Base-by-base conservation (phyloP, 352 stramenopile species). In the Globisporangium splendens region DNA sequence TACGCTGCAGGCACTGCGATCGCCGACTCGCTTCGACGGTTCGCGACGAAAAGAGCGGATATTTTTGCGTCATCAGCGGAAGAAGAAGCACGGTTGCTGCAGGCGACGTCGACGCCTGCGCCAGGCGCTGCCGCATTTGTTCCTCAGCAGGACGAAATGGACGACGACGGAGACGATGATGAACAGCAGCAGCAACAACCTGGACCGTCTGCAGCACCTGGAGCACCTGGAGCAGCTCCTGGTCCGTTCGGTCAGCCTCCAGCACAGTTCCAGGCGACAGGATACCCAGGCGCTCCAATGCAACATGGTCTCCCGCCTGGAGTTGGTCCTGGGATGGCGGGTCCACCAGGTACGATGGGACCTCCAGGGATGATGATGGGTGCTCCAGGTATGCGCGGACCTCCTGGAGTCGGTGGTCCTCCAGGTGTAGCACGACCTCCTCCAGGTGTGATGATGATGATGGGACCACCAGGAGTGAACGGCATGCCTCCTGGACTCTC, bases 1-100 rank as follows among this genome's bases (percentile, higher is more conserved):
- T 97, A 98, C 39, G 96, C 97, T 1, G 90, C 89, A 38, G 96
- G 96, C 3, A 84, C 94, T 12, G 93, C 95, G 20, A 99, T 99
- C 54, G 96, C 96, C 48, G 86, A 91, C 58, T 99, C 98, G 56
- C 81, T 99, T 13, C 83, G 83, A 53, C 66, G 89, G 22, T 98
- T 99, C 55, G 91, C 96, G 15, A 91, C 82, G 21, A 96, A 97
- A 48, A 75, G 91, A 35, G 87, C 89, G 14, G 96, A 98, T 61
- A 96, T 98, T 48, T 98, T 98, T 63, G 91, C 90, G 21, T 91
- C 78, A n/a, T 92, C 85, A 17, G 89, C 85, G 20, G 84, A 94
- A 58, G 85, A 95, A 59, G 83, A 95, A 67, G 78, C 79, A 5
- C 72, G 77, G 12, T 58, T 94, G 35, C 65, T 90, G 52, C 68